These are phyloP conservation scores for Glonium stellatum DNA, from an alignment of 495 filamentous ascomycete genomes.

Conservation along the genomic window DNA sequence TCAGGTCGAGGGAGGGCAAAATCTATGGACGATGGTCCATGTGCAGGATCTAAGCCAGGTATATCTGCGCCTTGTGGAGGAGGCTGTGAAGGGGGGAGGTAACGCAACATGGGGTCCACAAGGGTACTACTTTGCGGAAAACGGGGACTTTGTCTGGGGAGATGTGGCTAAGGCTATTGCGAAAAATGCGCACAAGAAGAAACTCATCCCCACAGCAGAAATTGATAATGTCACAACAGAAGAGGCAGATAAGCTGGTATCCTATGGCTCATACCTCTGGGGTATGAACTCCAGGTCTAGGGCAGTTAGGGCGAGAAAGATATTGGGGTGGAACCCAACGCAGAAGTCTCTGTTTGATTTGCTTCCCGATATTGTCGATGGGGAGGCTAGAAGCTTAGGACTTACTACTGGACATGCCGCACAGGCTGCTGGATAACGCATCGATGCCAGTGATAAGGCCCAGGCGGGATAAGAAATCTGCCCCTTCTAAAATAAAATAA, in stretches of 20 bases:
- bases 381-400: conserved; percentile 39
- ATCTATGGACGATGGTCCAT: conserved; percentile 68
- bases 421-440: conserved; percentile 32
- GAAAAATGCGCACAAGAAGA: conserved; percentile 54
- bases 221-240: conserved; percentile 35
- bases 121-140: conserved; percentile 71
- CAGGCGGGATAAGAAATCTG: too few relatives aligned
- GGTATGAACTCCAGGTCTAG: conserved; percentile 54
- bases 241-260: conserved; percentile 29
- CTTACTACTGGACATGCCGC: conserved; percentile 36
- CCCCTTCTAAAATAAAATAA: too few relatives aligned
- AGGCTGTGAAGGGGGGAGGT: conserved; percentile 49
- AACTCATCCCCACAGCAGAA: conserved; percentile 52
- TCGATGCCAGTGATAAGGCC: too few relatives aligned
- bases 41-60: conserved; percentile 63
- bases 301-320: conserved; percentile 50
- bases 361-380: conserved; percentile 43
- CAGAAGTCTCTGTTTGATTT: conserved; percentile 44
- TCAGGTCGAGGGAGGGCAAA: conserved; percentile 55
- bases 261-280: conserved; percentile 33
- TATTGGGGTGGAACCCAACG: conserved; percentile 55
- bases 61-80: conserved; percentile 59
- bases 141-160: conserved; percentile 64
- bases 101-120: conserved; percentile 63
- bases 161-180: conserved; percentile 57